Evolutionary conservation across 352 stramenopile genomes (phyloP).

Genomic region (Globisporangium cystogenes): DNA sequence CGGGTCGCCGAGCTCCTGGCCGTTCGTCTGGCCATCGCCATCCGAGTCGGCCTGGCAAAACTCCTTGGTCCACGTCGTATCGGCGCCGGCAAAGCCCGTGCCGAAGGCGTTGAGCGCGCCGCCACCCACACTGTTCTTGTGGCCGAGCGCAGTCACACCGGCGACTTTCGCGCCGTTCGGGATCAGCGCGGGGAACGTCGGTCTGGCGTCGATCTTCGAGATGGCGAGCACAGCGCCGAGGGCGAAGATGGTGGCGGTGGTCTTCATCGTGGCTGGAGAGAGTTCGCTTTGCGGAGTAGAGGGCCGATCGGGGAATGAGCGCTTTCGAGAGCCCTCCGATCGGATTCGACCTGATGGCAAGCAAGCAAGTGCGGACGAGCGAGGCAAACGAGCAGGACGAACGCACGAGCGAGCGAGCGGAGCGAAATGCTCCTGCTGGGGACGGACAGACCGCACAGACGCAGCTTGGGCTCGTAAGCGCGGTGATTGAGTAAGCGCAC

Average conservation of each 20-base stretch:
- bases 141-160: conserved; percentile 22
- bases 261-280: conserved; percentile 1
- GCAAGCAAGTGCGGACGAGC: too few relatives aligned
- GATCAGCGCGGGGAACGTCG: conserved; percentile 7
- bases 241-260: background rate
- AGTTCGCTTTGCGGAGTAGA: background rate
- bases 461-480: too few relatives aligned
- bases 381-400: too few relatives aligned
- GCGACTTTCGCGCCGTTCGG: conserved; percentile 23
- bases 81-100: conserved; percentile 13
- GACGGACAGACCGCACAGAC: too few relatives aligned
- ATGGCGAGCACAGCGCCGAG: background rate
- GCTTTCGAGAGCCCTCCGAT: too few relatives aligned
- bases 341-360: too few relatives aligned
- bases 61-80: conserved; percentile 22
- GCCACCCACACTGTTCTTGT: conserved; percentile 25
- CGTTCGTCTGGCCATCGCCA: conserved; percentile 44
- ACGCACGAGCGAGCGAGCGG: too few relatives aligned
- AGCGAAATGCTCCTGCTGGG: too few relatives aligned
- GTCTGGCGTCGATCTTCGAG: conserved; percentile 2
- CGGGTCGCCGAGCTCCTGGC: conserved; percentile 50
- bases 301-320: conserved; percentile 2
- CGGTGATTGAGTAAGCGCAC: too few relatives aligned
- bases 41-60: conserved; percentile 35
- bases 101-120: conserved; percentile 28